Evolutionary conservation across 2,329 filamentous ascomycete genomes (phyloP), one percentile per base, ranked within the genome.

Genomic region (Hawksworthiomyces lignivorus): DNA sequence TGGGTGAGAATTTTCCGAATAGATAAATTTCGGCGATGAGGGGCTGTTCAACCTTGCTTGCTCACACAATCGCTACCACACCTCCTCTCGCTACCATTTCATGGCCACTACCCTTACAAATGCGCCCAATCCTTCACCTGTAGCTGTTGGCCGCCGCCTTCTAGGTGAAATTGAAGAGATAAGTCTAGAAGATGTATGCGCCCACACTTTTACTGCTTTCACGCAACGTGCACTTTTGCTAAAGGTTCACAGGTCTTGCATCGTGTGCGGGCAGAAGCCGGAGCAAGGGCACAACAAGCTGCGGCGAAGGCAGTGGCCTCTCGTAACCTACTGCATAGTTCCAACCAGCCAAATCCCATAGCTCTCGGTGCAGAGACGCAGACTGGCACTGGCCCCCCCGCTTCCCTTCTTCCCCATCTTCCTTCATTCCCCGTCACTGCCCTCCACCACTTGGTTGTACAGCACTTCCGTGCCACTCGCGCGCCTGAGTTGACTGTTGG

Each of bases 161-260:
- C 56, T 82, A 36, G 63, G 59, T 4, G 75, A 80, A 53, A 61
- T 80, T 38, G 72, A 77, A 51, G 72, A 75, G 56, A 63, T 61
- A 46, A 78, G 63, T 55, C 60, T 82, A 30, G 75, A 81, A 54
- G 72, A 80, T 68, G 78, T 82, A 49, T 22, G 53, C 34, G 20
- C 41, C n/a, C 15, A 12, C 24, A 7, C 24, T 26, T 8, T 26
- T 26, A 12, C 12, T 26, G 24, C 12, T 12, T 4, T 26, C 12
- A 12, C 12, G 8, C 2, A 26, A n/a, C n/a, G n/a, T n/a, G n/a
- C n/a, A n/a, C n/a, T 22, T 41, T 17, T 28, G 42, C 44, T 44
- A 35, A 19, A n/a, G n/a, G n/a, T n/a, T n/a, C 10, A 10, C 22
- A 48, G 48, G 34, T 45, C 26, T 34, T 48, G 38, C 30, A 28